Percentiles rank a stretch among this genome's conserved stretches.
These are phyloP conservation scores for Apiotrichum brassicae DNA, from an alignment of 1,284 basidiomycete genomes.

Conservation along the genomic window DNA sequence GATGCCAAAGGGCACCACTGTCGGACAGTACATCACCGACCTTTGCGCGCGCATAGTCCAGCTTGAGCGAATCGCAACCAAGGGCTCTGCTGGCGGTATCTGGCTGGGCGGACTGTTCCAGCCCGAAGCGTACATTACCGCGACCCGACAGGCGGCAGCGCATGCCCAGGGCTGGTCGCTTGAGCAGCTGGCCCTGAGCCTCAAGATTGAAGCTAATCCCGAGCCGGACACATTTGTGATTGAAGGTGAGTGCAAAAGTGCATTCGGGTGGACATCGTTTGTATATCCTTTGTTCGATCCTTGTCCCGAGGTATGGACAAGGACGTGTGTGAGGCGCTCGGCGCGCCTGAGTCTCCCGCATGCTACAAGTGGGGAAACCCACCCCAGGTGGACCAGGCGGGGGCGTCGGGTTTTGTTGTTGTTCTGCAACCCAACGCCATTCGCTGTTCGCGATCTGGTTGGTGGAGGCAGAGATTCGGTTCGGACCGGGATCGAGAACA, in stretches of 20 bases:
- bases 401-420: too few species aligned
- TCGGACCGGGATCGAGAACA: background rate
- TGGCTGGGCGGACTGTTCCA: slow-evolving; percentile 91
- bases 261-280: too few species aligned
- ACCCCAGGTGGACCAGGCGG: too few species aligned
- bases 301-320: too few species aligned
- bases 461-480: too few species aligned
- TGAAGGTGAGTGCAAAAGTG: slow-evolving; percentile 76
- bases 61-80: slow-evolving; percentile 63
- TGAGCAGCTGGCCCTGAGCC: slow-evolving; percentile 72
- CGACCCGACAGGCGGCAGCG: slow-evolving; percentile 84
- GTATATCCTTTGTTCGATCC: slow-evolving; percentile 83
- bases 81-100: slow-evolving; percentile 51
- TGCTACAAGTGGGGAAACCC: too few species aligned
- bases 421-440: too few species aligned
- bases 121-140: slow-evolving; percentile 91
- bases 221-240: slow-evolving; percentile 62
- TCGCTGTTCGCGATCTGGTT: too few species aligned
- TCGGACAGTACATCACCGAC: slow-evolving; percentile 79
- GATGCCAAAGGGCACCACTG: slow-evolving; percentile 69
- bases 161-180: slow-evolving; percentile 84
- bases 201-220: slow-evolving; percentile 69
- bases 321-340: too few species aligned
- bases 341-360: too few species aligned
- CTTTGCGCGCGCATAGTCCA: slow-evolving; percentile 70